Conservation (phyloP, 164 flowering plant species). For the Annona squamosa region DNA sequence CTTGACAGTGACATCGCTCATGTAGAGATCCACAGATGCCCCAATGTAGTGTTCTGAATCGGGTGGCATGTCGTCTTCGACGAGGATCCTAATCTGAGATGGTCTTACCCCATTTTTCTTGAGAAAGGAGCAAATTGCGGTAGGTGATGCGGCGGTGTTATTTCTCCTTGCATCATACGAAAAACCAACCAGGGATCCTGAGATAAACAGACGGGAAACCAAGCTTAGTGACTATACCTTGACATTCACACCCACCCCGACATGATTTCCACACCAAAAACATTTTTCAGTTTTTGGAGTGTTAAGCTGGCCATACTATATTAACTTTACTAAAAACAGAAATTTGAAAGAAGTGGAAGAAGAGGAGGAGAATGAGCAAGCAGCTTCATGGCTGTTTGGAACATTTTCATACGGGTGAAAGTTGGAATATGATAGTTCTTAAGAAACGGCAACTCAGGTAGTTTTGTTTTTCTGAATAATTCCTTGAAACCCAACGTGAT, state of each 20-base stretch:
- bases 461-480: background rate
- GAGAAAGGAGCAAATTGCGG: conserved; percentile 23
- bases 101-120: conserved; percentile 24
- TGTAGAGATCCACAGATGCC: conserved; percentile 33
- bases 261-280: background rate
- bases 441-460: background rate
- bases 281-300: background rate
- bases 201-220: background rate
- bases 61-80: conserved; percentile 20
- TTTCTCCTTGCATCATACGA: conserved; percentile 32
- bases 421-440: background rate
- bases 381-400: background rate
- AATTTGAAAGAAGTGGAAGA: background rate
- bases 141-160: conserved; percentile 17
- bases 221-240: background rate
- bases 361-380: background rate
- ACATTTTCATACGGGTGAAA: background rate
- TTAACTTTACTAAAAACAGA: too few species aligned
- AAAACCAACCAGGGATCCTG: conserved; percentile 50
- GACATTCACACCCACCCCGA: background rate
- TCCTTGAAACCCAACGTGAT: background rate
- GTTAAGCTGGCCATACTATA: background rate
- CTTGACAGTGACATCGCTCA: conserved; percentile 15
- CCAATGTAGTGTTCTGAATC: conserved; percentile 16
- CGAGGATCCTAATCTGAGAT: conserved; percentile 27